Percentiles rank a stretch among this genome's conserved stretches.
phyloP scores from a whole-genome alignment of 352 stramenopile genomes.

The Blastocystis sp. region DNA sequence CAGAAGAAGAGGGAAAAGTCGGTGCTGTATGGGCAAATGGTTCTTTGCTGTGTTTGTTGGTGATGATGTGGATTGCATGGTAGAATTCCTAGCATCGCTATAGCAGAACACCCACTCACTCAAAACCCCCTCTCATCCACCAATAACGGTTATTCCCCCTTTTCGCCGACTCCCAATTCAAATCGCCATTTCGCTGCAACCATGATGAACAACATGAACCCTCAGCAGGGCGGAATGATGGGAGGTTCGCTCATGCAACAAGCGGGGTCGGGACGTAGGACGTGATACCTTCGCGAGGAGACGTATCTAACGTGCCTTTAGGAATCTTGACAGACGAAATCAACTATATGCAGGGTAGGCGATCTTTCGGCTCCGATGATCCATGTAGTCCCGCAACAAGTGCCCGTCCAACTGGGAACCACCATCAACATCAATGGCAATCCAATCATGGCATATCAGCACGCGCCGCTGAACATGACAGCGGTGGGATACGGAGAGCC shows the following conservation, averaged over 20 bases:
- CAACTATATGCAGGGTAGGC: not conserved
- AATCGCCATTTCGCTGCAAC: not conserved
- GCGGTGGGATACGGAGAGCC: not conserved
- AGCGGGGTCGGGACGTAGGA: not conserved
- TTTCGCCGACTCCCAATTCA: too few relatives aligned
- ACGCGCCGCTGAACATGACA: not conserved
- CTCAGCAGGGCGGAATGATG: constrained; percentile 10
- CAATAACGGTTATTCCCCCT: too few relatives aligned
- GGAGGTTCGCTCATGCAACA: not conserved
- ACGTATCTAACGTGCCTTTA: not conserved
- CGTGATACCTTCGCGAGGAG: not conserved
- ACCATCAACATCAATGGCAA: not conserved
- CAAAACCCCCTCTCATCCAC: too few relatives aligned
- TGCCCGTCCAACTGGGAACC: not conserved
- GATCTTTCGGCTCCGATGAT: not conserved
- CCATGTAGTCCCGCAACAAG: not conserved
- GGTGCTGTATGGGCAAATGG: constrained; percentile 24
- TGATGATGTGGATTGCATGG: not conserved
- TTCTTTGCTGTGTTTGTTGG: constrained; percentile 32
- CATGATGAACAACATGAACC: constrained; percentile 13
- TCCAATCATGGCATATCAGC: not conserved
- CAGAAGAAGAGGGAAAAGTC: constrained; percentile 36
- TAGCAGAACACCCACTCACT: too few relatives aligned
- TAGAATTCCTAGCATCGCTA: too few relatives aligned
- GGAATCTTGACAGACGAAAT: constrained; percentile 26